Percentiles rank a stretch among this genome's conserved stretches.
Conservation (phyloP, 495 filamentous ascomycete species). For the Saxispiralis lemnorum region DNA sequence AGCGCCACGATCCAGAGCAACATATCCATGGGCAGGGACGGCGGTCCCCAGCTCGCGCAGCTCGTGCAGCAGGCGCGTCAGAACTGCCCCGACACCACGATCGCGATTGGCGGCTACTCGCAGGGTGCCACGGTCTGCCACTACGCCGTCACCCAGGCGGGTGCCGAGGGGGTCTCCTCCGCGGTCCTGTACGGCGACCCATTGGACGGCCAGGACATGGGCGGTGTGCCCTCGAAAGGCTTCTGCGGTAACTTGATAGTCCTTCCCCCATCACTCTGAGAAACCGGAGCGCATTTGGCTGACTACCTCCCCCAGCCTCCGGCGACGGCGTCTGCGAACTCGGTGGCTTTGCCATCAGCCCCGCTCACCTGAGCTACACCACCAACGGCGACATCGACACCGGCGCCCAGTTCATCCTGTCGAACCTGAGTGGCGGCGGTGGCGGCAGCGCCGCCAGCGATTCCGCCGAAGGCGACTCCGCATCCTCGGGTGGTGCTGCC, state of each 20-base stretch:
- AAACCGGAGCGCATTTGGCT: too few relatives aligned
- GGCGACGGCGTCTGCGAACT: conserved; percentile 10
- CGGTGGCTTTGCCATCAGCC: conserved; percentile 6
- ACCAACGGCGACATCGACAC: conserved; percentile 1
- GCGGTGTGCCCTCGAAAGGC: conserved; percentile 6
- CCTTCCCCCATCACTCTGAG: background rate
- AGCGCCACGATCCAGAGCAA: conserved; percentile 5
- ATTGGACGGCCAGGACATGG: conserved; percentile 3
- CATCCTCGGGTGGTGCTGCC: too few relatives aligned
- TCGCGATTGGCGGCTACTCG: conserved; percentile 44
- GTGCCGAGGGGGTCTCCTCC: conserved; percentile 1
- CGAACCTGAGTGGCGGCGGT: background rate
- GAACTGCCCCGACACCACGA: conserved; percentile 42
- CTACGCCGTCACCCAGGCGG: conserved; percentile 21
- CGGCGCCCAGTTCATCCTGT: conserved; percentile 7
- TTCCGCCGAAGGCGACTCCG: background rate
- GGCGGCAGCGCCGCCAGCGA: background rate
- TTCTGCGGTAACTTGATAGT: conserved; percentile 7
- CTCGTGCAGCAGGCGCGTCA: conserved; percentile 30
- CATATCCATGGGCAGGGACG: background rate
- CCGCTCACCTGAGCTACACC: conserved; percentile 8
- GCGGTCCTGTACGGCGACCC: conserved; percentile 9
- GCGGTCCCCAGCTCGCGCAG: conserved; percentile 26
- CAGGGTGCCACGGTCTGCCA: conserved; percentile 38
- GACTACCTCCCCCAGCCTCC: background rate